Base-by-base conservation (phyloP, 1,284 basidiomycete genomes). In the Ceratobasidium sp. region DNA sequence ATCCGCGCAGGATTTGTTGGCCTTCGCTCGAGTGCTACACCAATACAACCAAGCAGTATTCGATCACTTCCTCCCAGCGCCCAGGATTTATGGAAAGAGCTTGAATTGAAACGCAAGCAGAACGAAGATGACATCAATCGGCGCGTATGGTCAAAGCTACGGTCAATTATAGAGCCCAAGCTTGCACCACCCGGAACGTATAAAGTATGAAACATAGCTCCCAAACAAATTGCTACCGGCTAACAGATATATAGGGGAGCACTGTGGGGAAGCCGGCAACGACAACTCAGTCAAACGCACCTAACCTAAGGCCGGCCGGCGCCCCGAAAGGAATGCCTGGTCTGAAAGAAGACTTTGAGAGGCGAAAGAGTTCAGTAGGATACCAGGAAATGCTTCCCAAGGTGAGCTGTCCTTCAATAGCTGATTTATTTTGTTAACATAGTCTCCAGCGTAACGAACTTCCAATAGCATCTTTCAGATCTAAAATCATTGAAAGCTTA, bases 71-170 rank as follows among this genome's bases (percentile, higher is more conserved):
- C 96, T n/a, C 87, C 92, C 0, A 89, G 90, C 12, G 98, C 93
- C 84, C 90, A 96, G 77, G 94, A 96, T 82, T 86, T 99, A 52
- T 99, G 98, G 98, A 94, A 96, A 78, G 96, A 98, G 84, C 86
- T 99, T 28, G 95, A 97, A 82, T 84, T 83, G 5, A 85, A 86
- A 42, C 88, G 94, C 78, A 94, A 92, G 81, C 81, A 84, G 10
- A 87, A 87, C 59, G 91, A 93, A 69, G 91, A 96, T 79, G 84
- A 83, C 23, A 88, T 87, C 50, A 96, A 96, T 82, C 87, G 94
- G 42, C 85, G 84, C 10, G 84, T 91, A 1, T 97, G 96, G 96
- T 87, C 86, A 2, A 91, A 89, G 77, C 84, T 98, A 67, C 89
- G 90, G 78, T 84, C 84, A 13, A 89, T 96, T 23, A 82, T 94